Evolutionary conservation across 169 alveolate species (phyloP), one percentile per base, ranked within the genome.

Genomic region (Plasmodium knowlesi): DNA sequence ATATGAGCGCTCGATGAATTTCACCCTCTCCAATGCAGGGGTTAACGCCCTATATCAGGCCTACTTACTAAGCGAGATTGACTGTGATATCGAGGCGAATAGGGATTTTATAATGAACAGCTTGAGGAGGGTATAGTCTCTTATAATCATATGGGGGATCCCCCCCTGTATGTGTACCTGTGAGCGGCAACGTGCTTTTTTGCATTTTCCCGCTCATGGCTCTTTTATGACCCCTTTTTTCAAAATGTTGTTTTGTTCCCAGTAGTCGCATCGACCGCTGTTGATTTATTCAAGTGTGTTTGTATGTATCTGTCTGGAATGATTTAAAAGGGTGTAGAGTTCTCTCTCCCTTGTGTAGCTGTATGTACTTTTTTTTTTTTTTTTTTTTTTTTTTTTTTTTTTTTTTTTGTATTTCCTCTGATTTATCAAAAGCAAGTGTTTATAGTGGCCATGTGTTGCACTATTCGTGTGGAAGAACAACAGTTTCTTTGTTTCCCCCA

Each of bases 41-140:
- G 34, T 41, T 5, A 12, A 25, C 41, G 8, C 74, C 25, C 10
- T 71, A 78, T 41, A 32, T 43, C 85, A 19, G 73, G 41, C 76
- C 30, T 82, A 71, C 61, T 46, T 37, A 78, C 28, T 54, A 32
- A 53, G 74, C 30, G 67, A 85, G 5, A 54, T 85, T n/a, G 81
- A 74, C 16, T 14, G 54, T 74, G 86, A 85, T 46, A 5, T 74
- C 14, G 22, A 57, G 32, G 61, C 34, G 4, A 85, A 85, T 74
- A 50, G 61, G 67, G 67, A 74, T n/a, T 85, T 85, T 72, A 74
- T 85, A 74, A 46, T 85, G 93, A 37, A 50, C 39, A 73, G 22
- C 28, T 84, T 84, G 41, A 84, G 46, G 46, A 34, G 73, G 73
- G 22, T 4, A 16, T 76, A 67, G 76, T 67, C 32, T 28, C 37